phyloP scores from a whole-genome alignment of 345 rosid species.

The Rubroshorea leprosula region DNA sequence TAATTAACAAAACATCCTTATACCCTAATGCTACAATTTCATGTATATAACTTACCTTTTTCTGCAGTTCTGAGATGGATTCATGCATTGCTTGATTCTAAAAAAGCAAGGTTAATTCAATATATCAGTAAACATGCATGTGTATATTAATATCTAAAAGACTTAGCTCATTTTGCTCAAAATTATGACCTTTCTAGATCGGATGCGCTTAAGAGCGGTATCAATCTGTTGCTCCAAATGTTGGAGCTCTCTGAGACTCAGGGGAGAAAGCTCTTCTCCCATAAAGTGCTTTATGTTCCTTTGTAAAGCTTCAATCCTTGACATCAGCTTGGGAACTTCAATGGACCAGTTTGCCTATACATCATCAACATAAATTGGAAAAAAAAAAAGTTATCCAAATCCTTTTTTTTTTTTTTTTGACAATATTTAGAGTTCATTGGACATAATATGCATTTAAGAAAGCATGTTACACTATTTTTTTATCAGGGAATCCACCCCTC shows the following conservation, averaged over 20 bases:
- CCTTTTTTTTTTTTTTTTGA: background rate
- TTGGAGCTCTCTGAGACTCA: conserved; percentile 63
- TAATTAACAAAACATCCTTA: too few species aligned
- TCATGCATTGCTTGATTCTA: conserved; percentile 68
- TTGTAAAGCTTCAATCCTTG: conserved; percentile 54
- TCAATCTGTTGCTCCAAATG: conserved; percentile 76
- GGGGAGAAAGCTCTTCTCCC: conserved; percentile 60
- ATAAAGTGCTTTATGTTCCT: conserved; percentile 47
- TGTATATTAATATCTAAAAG: too few species aligned
- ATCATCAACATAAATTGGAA: too few species aligned
- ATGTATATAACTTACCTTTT: conserved; percentile 36
- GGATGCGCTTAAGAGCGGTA: conserved; percentile 54
- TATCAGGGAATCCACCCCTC: too few species aligned
- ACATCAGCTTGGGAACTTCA: conserved; percentile 52
- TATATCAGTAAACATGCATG: background rate
- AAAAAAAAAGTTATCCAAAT: background rate
- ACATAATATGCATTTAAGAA: background rate
- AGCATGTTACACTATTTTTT: too few species aligned
- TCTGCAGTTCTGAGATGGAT: conserved; percentile 53
- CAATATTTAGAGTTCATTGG: background rate
- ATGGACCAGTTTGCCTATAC: conserved; percentile 48
- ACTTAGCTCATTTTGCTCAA: too few species aligned
- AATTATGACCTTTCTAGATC: conserved; percentile 51
- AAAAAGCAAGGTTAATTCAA: conserved; percentile 7
- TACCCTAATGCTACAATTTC: background rate